Evolutionary conservation across 768 basidiomycete species (phyloP), one percentile per base, ranked within the genome.

Genomic region (Kwoniella sp.): DNA sequence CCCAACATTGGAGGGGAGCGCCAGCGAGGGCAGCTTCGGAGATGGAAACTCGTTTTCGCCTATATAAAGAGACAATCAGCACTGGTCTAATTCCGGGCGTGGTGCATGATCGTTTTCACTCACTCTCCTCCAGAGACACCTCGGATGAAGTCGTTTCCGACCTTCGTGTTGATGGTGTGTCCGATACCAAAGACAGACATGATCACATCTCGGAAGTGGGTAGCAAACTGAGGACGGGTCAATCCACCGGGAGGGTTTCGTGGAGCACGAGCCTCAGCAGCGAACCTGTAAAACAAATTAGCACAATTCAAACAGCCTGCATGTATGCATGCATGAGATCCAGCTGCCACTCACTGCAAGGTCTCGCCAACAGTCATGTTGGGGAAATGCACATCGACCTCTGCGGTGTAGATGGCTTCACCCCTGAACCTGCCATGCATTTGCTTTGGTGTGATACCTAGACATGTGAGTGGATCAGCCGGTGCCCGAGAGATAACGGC

Each of bases 21-120:
- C 88, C 82, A 5, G 85, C 85, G 0, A 87, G 86, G 58, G 91
- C 78, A 85, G 90, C 91, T 76, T 93, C 91, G 1, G 85, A 84
- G 68, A 91, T 88, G n/a, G 88, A 88, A 2, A 92, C 90, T 12
- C 91, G 85, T 78, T 91, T 92, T 55, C 67, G 76, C 66, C 70
- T 81, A 78, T 24, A 22, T 9, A 15, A 44, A 21, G n/a, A 19
- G 9, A 2, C 24, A 6, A 19, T 49, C 15, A 49, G 48, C 48
- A 19, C 2, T 22, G 21, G 15, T 19, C 17, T 10, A 10, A 44
- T 6, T 6, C 40, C 10, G 3, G 40, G 17, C 40, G 19, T 8
- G 29, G 24, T 22, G 0, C n/a, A 44, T 19, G 44, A 30, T 1
- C 19, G 26, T 17, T 8, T 21, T 10, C 49, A 77, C 78, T 63